phyloP scores from a whole-genome alignment of 2,329 filamentous ascomycete species.

The Monosporascus sp. region DNA sequence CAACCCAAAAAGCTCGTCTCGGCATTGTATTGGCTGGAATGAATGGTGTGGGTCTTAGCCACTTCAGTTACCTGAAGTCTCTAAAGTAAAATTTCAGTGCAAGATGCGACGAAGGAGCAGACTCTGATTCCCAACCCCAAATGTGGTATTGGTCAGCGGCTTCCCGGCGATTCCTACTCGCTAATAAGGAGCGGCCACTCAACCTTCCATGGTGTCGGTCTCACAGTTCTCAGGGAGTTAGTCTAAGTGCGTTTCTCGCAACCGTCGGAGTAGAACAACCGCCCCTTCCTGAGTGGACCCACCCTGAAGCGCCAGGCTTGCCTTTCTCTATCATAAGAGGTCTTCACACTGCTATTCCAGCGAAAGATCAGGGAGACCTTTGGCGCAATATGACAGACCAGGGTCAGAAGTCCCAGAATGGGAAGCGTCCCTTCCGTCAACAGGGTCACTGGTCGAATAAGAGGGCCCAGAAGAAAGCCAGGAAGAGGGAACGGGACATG shows the following conservation, averaged over 20 bases:
- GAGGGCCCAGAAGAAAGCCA: slow-evolving; percentile 42
- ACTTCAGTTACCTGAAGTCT: no score
- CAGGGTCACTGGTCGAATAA: slow-evolving; percentile 14
- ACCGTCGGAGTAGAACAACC: no score
- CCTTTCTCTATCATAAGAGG: neutral
- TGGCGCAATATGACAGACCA: neutral
- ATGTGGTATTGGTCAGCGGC: neutral
- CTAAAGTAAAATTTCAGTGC: no score
- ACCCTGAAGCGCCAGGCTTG: no score
- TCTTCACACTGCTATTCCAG: neutral
- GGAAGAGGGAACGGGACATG: slow-evolving; percentile 54
- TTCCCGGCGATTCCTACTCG: neutral
- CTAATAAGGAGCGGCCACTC: neutral
- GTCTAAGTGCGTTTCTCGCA: neutral
- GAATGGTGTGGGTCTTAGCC: no score
- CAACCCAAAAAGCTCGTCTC: no score
- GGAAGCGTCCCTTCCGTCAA: slow-evolving; percentile 14
- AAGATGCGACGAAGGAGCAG: no score
- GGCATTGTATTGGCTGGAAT: no score
- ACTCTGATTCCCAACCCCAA: neutral
- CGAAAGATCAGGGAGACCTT: neutral
- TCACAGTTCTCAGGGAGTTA: neutral
- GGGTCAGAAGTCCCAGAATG: slow-evolving; percentile 1
- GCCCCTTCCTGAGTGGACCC: no score
- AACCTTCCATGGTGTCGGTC: no score